Evolutionary conservation across 2,329 filamentous ascomycete genomes (phyloP).

Genomic region (Biscogniauxia mediterranea): DNA sequence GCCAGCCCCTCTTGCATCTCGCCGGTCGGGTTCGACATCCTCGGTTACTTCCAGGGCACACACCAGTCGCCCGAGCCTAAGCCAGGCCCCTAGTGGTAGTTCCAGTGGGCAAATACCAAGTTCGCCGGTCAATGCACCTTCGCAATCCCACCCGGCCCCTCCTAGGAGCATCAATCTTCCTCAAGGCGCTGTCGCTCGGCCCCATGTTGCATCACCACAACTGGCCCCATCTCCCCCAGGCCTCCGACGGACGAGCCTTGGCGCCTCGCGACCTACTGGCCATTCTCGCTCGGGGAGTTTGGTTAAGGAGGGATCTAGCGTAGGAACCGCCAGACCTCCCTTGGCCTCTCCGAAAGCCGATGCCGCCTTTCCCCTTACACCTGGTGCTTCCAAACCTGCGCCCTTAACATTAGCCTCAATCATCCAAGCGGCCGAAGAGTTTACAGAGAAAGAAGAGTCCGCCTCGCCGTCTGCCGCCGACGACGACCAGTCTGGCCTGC

Average conservation of each 20-base stretch:
- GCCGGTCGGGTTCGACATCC: constrained; percentile 44
- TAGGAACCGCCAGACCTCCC: constrained; percentile 20
- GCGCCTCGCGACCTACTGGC: constrained; percentile 35
- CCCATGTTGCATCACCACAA: constrained; percentile 36
- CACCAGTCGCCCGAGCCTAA: constrained; percentile 39
- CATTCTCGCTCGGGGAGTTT: constrained; percentile 44
- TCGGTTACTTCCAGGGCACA: constrained; percentile 45
- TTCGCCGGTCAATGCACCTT: constrained; percentile 49
- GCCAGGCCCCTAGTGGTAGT: constrained; percentile 27
- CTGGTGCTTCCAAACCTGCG: constrained; percentile 35
- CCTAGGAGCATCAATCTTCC: constrained; percentile 21
- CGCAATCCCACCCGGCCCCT: constrained; percentile 20
- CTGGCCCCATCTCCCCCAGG: constrained; percentile 35
- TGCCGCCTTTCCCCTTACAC: constrained; percentile 35
- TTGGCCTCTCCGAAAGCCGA: constrained; percentile 27
- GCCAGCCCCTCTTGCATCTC: constrained; percentile 35
- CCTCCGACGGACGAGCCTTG: constrained; percentile 44
- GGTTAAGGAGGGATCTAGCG: constrained; percentile 22
- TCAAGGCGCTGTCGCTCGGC: constrained; percentile 26
- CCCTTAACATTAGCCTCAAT: constrained; percentile 54
- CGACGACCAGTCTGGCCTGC: constrained; percentile 36
- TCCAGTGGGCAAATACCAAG: constrained; percentile 40
- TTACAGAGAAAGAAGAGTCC: constrained; percentile 35
- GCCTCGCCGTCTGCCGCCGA: constrained; percentile 17
- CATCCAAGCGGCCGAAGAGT: constrained; percentile 54